phyloP scores from a whole-genome alignment of 345 rosid species.

The Litchi chinensis region DNA sequence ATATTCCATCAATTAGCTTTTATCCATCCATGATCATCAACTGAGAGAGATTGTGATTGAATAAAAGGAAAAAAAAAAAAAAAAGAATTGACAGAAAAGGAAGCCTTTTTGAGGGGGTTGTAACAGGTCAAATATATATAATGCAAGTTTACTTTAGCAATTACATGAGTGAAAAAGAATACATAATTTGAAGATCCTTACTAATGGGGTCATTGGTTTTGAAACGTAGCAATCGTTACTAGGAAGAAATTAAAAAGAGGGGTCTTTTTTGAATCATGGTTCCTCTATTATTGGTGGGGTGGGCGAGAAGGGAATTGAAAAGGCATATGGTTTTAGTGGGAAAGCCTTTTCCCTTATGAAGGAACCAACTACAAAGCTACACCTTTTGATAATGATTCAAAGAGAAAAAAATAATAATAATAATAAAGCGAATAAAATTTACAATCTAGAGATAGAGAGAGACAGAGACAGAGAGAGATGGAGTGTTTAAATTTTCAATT shows the following conservation, averaged over 20 bases:
- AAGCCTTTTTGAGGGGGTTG: conserved; percentile 26
- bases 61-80: too few species aligned
- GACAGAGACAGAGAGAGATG: neutral
- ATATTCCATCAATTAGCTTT: conserved; percentile 52
- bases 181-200: conserved; percentile 15
- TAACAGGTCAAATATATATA: conserved; percentile 26
- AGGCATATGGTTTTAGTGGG: conserved; percentile 27
- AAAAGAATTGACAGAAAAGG: conserved; percentile 20
- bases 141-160: conserved; percentile 17
- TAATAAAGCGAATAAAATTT: too few species aligned
- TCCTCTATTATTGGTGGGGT: conserved; percentile 43
- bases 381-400: conserved; percentile 30
- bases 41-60: conserved; percentile 34
- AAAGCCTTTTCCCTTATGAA: conserved; percentile 35
- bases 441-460: conserved; percentile 7
- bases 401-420: neutral
- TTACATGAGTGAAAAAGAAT: conserved; percentile 7
- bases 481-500: conserved; percentile 12
- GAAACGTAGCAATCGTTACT: conserved; percentile 20
- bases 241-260: conserved; percentile 9
- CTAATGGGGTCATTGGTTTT: conserved; percentile 30
- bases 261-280: conserved; percentile 28
- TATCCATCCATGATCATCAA: conserved; percentile 26
- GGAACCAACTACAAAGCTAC: conserved; percentile 47
- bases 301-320: conserved; percentile 22